Evolutionary conservation across 306 rosid genomes (phyloP).

Genomic region (Quercus aquifolioides): DNA sequence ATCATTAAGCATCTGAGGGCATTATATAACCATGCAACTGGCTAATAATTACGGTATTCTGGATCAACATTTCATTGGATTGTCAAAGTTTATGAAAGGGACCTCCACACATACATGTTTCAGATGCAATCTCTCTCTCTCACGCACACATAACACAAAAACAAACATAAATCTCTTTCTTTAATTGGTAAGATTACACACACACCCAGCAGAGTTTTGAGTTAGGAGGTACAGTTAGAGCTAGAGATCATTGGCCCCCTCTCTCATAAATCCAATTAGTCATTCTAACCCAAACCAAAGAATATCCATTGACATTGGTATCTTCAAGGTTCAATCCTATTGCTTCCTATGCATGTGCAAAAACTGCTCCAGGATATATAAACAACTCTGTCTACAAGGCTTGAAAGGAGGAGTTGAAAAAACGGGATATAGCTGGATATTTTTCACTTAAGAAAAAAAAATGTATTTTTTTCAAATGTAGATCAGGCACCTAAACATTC

Average conservation of each 20-base stretch:
- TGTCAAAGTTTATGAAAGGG: no score
- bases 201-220: no score
- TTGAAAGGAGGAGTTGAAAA: not conserved
- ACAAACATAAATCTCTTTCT: no score
- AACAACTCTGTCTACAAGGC: not conserved
- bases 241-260: no score
- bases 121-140: no score
- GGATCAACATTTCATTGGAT: no score
- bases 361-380: not conserved
- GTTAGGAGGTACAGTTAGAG: no score
- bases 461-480: not conserved
- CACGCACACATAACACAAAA: no score
- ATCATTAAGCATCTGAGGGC: not conserved
- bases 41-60: no score
- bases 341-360: not conserved
- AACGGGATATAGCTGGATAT: not conserved
- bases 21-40: not conserved
- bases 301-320: not conserved
- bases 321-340: not conserved
- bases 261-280: no score
- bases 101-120: no score
- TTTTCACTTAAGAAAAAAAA: not conserved
- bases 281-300: not conserved
- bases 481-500: not conserved
- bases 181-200: no score